phyloP scores from a whole-genome alignment of 805 yeast species.

The Torulaspora quercuum region DNA sequence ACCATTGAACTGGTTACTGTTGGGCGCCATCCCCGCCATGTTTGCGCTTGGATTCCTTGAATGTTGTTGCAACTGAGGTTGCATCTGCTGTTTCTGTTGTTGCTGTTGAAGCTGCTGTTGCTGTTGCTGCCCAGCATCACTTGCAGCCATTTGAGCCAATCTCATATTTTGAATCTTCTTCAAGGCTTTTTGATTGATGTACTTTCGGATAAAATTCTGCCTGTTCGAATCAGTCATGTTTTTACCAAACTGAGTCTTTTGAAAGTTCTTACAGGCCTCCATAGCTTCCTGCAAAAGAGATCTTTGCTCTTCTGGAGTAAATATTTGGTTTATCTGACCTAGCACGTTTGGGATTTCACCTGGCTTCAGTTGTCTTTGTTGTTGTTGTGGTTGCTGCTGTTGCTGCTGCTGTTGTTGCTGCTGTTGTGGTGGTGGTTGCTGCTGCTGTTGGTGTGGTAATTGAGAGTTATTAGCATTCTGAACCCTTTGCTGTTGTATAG shows the following conservation, averaged over 20 bases:
- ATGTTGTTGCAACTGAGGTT: slow-evolving; percentile 9
- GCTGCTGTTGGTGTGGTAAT: slow-evolving; percentile 24
- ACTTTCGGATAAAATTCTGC: slow-evolving; percentile 36
- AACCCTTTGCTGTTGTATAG: slow-evolving; percentile 27
- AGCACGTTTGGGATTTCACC: slow-evolving; percentile 35
- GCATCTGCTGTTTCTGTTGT: slow-evolving; percentile 14
- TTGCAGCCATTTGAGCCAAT: slow-evolving; percentile 27
- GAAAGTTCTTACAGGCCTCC: slow-evolving; percentile 37
- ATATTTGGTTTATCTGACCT: slow-evolving; percentile 36
- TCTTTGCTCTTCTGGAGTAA: slow-evolving; percentile 37
- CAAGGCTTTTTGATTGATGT: slow-evolving; percentile 37
- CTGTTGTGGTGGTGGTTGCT: slow-evolving; percentile 27
- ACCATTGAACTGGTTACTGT: slow-evolving; percentile 10
- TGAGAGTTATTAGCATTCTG: slow-evolving; percentile 10
- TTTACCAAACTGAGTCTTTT: slow-evolving; percentile 33
- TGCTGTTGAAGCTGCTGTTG: slow-evolving; percentile 14
- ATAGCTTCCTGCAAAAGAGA: slow-evolving; percentile 37
- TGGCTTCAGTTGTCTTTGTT: slow-evolving; percentile 26
- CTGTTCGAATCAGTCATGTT: slow-evolving; percentile 31
- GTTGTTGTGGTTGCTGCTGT: slow-evolving; percentile 37
- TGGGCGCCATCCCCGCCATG: slow-evolving; percentile 6
- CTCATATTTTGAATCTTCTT: slow-evolving; percentile 35
- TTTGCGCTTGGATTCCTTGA: slow-evolving; percentile 10
- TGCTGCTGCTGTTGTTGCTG: slow-evolving; percentile 37
- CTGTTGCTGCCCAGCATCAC: slow-evolving; percentile 15